phyloP scores from a whole-genome alignment of 1,284 basidiomycete species.

The Apiotrichum siamense region DNA sequence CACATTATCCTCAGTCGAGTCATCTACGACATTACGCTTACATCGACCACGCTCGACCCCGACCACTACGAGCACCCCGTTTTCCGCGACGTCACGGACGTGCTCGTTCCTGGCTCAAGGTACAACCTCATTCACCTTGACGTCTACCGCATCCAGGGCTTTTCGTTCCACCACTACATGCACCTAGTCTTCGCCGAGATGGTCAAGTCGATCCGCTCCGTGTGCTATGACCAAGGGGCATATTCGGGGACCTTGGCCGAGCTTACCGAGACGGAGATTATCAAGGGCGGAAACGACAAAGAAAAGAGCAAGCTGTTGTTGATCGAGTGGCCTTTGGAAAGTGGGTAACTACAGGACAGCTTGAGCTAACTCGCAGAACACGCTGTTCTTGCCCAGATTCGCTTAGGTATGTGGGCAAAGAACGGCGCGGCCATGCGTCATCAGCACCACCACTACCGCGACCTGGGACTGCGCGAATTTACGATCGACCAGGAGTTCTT shows the following conservation, averaged over 20 bases:
- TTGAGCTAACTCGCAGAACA: slow-evolving; percentile 24
- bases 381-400: slow-evolving; percentile 76
- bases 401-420: slow-evolving; percentile 92
- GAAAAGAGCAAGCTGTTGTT: slow-evolving; percentile 50
- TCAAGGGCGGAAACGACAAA: slow-evolving; percentile 7
- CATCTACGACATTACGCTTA: slow-evolving; percentile 53
- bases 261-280: slow-evolving; percentile 15
- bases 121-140: slow-evolving; percentile 61
- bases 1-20: slow-evolving; percentile 66
- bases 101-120: slow-evolving; percentile 19
- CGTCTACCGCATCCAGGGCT: slow-evolving; percentile 51
- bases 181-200: slow-evolving; percentile 90
- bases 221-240: slow-evolving; percentile 5
- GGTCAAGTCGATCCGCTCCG: slow-evolving; percentile 53
- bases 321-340: slow-evolving; percentile 79
- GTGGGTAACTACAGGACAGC: slow-evolving; percentile 51
- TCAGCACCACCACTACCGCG: slow-evolving; percentile 93
- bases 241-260: slow-evolving; percentile 1
- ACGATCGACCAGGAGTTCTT: slow-evolving; percentile 97
- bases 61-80: slow-evolving; percentile 57
- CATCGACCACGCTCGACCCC: slow-evolving; percentile 54
- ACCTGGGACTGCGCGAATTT: slow-evolving; percentile 88
- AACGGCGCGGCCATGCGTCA: slow-evolving; percentile 94
- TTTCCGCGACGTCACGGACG: slow-evolving; percentile 52
- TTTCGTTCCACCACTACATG: slow-evolving; percentile 80